Base-by-base conservation (phyloP, 441 rosid species). In the Brassica balearica region DNA sequence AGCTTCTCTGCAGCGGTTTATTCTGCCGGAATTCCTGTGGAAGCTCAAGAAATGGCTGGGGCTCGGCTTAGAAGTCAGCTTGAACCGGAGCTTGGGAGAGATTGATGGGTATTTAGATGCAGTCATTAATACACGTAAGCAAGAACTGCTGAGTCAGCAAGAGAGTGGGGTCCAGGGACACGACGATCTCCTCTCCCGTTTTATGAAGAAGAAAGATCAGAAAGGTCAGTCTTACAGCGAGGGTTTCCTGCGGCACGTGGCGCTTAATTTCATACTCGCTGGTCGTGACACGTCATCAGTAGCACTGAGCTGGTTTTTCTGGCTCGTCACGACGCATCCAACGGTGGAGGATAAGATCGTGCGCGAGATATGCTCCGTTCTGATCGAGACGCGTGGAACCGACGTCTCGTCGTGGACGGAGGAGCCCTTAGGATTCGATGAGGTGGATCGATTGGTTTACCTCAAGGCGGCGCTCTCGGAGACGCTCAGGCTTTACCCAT, bases 191-290 rank as follows among this genome's bases (percentile, higher is more conserved):
- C 88, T 94, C 36, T 84, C 98, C 0, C 81, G 98, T 51, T 94
- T 94, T 80, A 87, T 94, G 90, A 94, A 85, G 87, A 92, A 90
- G 76, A 94, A 92, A 55, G 95, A 92, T 41, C 93, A 90, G 76
- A 94, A 92, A 58, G 94, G 91, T 27, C 92, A 92, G 64, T 82
- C 86, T 68, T 90, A 89, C 86, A 76, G 96, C 0, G 93, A 91
- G 78, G 32, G 78, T 2, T 92, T 88, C 66, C 91, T 94, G 22
- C 87, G 88, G 76, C 95, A 90, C 77, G 93, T 94, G 78, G 98
- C 97, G 5, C 93, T 90, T 65, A 94, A 90, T 58, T 94, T 94
- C 85, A 92, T 94, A 83, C 87, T 92, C 67, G 98, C 98, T 65
- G 98, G 98, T 41, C 27, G 27, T 25, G 27, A 25, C 27, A 25